Evolutionary conservation across 1,284 basidiomycete species (phyloP).

Genomic region (Puccinia horiana): DNA sequence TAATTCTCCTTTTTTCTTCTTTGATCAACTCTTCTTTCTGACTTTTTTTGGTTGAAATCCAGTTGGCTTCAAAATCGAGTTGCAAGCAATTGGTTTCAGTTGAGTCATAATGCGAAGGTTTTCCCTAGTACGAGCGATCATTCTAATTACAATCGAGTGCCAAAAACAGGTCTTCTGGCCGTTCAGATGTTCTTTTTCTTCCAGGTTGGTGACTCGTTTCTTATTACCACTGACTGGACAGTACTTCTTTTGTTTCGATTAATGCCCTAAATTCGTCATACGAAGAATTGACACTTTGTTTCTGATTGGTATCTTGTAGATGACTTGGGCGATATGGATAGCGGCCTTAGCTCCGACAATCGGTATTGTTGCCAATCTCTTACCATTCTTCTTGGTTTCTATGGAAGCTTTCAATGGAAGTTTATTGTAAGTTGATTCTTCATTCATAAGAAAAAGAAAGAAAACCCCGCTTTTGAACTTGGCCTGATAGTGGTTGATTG

Average conservation of each 20-base stretch:
- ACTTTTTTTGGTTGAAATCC: conserved; percentile 2
- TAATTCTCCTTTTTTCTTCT: not conserved
- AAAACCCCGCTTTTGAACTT: not conserved
- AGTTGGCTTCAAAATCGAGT: conserved; percentile 42
- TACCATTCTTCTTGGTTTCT: conserved; percentile 55
- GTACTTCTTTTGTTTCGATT: not conserved
- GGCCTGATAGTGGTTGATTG: not conserved
- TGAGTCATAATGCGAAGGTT: not conserved
- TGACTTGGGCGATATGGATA: conserved; percentile 55
- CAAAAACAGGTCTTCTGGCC: conserved; percentile 51
- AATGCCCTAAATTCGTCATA: not conserved
- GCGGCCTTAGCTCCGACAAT: conserved; percentile 52
- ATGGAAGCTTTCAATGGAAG: conserved; percentile 56
- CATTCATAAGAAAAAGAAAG: not conserved
- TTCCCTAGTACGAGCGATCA: not conserved
- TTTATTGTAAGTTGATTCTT: conserved; percentile 50
- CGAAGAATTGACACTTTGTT: not conserved
- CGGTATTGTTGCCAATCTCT: conserved; percentile 54
- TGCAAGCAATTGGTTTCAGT: conserved; percentile 42
- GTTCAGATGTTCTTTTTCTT: conserved; percentile 54
- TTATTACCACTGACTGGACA: not conserved
- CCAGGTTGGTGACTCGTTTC: conserved; percentile 48
- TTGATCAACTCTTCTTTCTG: not conserved
- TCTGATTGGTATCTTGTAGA: conserved; percentile 31
- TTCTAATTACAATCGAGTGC: not conserved